phyloP scores from a whole-genome alignment of 331 rosid genomes.

The Quercus tomentella region DNA sequence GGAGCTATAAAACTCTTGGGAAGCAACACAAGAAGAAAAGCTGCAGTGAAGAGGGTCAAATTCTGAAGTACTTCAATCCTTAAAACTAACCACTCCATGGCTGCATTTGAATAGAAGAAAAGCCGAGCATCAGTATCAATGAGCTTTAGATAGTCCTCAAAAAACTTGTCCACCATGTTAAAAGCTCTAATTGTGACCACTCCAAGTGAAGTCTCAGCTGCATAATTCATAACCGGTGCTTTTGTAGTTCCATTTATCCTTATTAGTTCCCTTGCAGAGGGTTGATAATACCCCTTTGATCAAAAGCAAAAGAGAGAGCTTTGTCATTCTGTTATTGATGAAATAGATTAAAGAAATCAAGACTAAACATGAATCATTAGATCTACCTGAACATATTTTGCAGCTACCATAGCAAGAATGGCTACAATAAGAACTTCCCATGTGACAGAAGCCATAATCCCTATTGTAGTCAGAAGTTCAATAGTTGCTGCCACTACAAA shows the following conservation, averaged over 20 bases:
- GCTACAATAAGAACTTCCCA: slow-evolving; percentile 82
- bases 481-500: slow-evolving; percentile 20
- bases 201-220: slow-evolving; percentile 48
- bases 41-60: slow-evolving; percentile 36
- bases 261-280: slow-evolving; percentile 42
- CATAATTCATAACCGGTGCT: slow-evolving; percentile 45
- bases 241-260: slow-evolving; percentile 52
- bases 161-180: slow-evolving; percentile 31
- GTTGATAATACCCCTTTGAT: slow-evolving; percentile 40
- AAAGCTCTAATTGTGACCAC: slow-evolving; percentile 49
- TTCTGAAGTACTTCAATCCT: slow-evolving; percentile 46
- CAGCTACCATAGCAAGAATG: slow-evolving; percentile 42
- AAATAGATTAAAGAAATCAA: slow-evolving; percentile 6
- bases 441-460: slow-evolving; percentile 60
- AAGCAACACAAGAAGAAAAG: slow-evolving; percentile 36
- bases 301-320: background rate
- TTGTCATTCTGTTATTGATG: background rate
- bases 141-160: slow-evolving; percentile 31
- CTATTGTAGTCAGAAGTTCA: slow-evolving; percentile 35
- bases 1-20: slow-evolving; percentile 36
- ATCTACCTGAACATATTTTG: slow-evolving; percentile 36
- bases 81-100: slow-evolving; percentile 42
- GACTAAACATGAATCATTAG: background rate
- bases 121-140: slow-evolving; percentile 40
- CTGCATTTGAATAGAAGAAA: slow-evolving; percentile 41